Base-by-base conservation (phyloP, 208 protist genomes). In the Trypanosomatidae sp. region DNA sequence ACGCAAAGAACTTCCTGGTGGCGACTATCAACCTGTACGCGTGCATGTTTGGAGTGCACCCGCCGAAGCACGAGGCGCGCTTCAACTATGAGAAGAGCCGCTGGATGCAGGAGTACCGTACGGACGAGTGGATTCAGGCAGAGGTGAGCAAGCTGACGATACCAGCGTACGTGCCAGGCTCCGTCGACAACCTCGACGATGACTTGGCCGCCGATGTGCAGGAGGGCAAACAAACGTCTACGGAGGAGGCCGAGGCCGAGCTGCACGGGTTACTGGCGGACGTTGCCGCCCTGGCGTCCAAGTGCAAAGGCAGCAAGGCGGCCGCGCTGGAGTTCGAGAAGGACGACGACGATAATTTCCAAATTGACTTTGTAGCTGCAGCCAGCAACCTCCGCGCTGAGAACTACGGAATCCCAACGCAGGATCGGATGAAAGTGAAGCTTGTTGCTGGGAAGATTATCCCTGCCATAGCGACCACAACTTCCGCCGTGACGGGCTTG, bases 401-500 rank as follows among this genome's bases (percentile, higher is more conserved):
- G 7, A 98, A 98, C 82, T 99, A 99, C 79, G 76, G 72, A 8
- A 99, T 99, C 66, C 86, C 95, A 9, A 85, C 88, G 36, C 87
- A 87, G 28, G 92, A 98, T 71, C 81, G 88, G 43, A 83, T 93
- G 79, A 92, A 96, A 71, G 95, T 95, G 60, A 99, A 98, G 76
- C 80, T 94, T 44, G 93, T 99, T 64, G 97, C 98, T 3, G 98
- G 98, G 44, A 99, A 99, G 78, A 99, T 99, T 80, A 99, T 99
- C 71, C 99, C 99, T n/a, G 99, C 99, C 19, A 99, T 99, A 77
- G 98, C 99, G 49, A 99, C 99, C 1, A 99, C 99, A 8, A 99
- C 99, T 5, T 98, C 99, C 25, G 76, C 99, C 6, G 98, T 99
- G 12, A 97, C 97, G 39, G 99, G 99, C 8, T 89, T 99, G 3